phyloP scores from a whole-genome alignment of 1,284 basidiomycete species.

The Cryptococcus amylolentus region DNA sequence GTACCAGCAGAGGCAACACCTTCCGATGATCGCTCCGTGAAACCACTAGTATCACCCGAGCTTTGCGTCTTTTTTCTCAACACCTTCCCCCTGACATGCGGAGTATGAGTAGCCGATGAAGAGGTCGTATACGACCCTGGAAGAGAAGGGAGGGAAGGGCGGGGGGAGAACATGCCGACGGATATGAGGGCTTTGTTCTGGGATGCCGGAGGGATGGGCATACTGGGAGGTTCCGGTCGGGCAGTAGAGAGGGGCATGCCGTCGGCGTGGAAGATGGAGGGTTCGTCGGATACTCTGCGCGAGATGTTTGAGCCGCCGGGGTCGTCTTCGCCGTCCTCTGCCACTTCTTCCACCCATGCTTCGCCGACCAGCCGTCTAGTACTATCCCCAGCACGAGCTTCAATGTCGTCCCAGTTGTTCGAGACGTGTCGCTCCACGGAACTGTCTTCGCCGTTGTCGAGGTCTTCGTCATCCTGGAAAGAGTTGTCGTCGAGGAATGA shows the following conservation, averaged over 20 bases:
- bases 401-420: constrained; percentile 14
- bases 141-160: neutral
- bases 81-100: too few relatives aligned
- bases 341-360: neutral
- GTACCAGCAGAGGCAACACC: neutral
- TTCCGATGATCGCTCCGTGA: neutral
- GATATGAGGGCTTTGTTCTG: constrained; percentile 3
- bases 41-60: too few relatives aligned
- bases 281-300: constrained; percentile 9
- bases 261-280: constrained; percentile 12
- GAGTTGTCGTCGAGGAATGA: constrained; percentile 39
- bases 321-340: constrained; percentile 19
- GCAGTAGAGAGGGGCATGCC: constrained; percentile 1
- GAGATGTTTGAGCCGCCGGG: constrained; percentile 11
- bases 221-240: neutral
- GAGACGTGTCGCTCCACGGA: constrained; percentile 11
- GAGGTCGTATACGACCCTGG: neutral
- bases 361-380: neutral
- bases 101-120: neutral
- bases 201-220: neutral
- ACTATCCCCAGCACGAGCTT: constrained; percentile 9
- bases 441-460: neutral
- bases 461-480: constrained; percentile 1
- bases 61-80: too few relatives aligned
- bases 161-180: constrained; percentile 10